Evolutionary conservation across 1,139 yeast genomes (phyloP), one percentile per base, ranked within the genome.

Genomic region (Lodderomyces metapsilosis): DNA sequence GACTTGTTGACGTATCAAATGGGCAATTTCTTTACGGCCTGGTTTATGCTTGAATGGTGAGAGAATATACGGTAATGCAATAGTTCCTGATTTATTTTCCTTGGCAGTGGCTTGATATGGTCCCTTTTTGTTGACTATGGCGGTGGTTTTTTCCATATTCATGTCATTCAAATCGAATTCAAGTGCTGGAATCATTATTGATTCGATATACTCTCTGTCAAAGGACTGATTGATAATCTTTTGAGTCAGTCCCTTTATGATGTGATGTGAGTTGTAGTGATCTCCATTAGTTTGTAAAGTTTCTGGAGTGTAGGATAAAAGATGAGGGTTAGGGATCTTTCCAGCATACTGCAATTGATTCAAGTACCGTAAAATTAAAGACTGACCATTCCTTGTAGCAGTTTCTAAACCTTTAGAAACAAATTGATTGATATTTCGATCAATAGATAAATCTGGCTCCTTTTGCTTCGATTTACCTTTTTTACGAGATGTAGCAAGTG

Each of bases 81-180:
- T 48, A 1, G 64, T 56, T 0, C 74, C 77, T 0, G 76, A 65
- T 28, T 53, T 50, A 2, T 69, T 64, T 17, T 47, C 41, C 13
- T 58, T 45, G 5, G 70, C 56, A 36, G 56, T 59, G 9, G 71
- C 74, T 37, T 58, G 55, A 36, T 47, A 61, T 0, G 78, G 77
- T 0, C 78, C 78, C 40, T 59, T 63, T 12, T 58, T 56, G 37
- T 61, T 59, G 11, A 70, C 59, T 0, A 54, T 54, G 1, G 43
- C 18, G 16, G 49, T 44, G 9, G 61, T 43, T 13, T 49, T 39
- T 3, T 54, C 50, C 20, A 70, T 46, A 34, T 53, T 56, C 36
- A 65, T 62, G 30, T 50, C 43, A 46, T 71, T 71, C 37, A 71
- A 56, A 37, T 62, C 66, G 47, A 58, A 62, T 45, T 64, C 75